Evolutionary conservation across 148 eudicot genomes (phyloP).

Genomic region (Nyssa sinensis): DNA sequence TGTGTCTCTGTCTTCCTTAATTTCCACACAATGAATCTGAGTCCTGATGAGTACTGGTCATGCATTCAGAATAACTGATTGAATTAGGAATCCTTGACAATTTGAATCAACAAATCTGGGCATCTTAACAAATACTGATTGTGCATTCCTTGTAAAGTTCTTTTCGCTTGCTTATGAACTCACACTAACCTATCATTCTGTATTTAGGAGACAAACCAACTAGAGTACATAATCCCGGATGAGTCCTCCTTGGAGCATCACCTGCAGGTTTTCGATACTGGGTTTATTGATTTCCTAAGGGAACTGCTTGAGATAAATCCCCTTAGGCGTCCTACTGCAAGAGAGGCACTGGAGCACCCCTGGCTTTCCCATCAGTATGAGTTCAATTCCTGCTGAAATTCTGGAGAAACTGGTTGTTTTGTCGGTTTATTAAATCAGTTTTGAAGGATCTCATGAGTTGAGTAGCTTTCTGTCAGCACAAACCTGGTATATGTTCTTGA

Average conservation of each 20-base stretch:
- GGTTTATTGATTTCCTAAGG: conserved; percentile 63
- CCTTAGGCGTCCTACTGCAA: conserved; percentile 72
- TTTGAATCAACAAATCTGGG: not conserved
- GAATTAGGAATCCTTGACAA: not conserved
- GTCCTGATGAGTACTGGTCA: not conserved
- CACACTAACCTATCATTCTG: not conserved
- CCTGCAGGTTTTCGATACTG: conserved; percentile 60
- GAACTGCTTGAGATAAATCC: conserved; percentile 81
- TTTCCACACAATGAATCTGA: not conserved
- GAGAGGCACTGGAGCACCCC: conserved; percentile 81
- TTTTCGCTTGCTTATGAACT: not conserved
- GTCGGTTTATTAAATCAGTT: not conserved
- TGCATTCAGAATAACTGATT: not conserved
- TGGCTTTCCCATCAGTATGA: conserved; percentile 72
- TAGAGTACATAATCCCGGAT: conserved; percentile 74
- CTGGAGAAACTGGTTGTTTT: too few species aligned
- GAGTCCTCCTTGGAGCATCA: conserved; percentile 66
- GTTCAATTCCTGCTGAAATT: conserved; percentile 12
- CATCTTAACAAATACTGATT: not conserved
- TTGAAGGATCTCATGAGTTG: conserved; percentile 1
- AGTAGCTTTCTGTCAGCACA: not conserved
- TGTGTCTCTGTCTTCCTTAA: not conserved
- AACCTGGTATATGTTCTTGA: not conserved
- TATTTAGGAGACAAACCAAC: conserved; percentile 63
- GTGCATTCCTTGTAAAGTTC: not conserved